phyloP scores from a whole-genome alignment of 352 stramenopile genomes.

The Phytophthora megakarya region DNA sequence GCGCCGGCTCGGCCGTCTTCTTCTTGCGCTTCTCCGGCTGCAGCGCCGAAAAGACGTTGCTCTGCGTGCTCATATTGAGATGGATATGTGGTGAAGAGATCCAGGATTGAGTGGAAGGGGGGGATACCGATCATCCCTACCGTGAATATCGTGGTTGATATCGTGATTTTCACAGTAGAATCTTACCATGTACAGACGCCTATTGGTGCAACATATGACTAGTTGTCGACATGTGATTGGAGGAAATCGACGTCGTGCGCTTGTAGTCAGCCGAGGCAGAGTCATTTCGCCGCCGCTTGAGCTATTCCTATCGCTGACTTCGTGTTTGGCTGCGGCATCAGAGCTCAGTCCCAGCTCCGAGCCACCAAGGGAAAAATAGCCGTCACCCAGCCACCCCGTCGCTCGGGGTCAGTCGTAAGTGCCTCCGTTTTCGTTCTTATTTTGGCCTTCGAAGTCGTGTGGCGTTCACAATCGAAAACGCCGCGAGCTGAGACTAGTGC shows the following conservation, averaged over 20 bases:
- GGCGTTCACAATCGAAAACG: conserved; percentile 28
- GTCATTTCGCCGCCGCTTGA: conserved; percentile 1
- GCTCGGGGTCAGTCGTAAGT: conserved; percentile 39
- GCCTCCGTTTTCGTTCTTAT: conserved; percentile 25
- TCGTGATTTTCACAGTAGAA: neutral
- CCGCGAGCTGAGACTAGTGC: conserved; percentile 22
- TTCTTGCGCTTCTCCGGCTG: conserved; percentile 77
- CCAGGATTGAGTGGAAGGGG: conserved; percentile 29
- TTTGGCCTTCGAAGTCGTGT: conserved; percentile 15
- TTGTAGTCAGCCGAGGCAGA: conserved; percentile 21
- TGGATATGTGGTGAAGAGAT: neutral
- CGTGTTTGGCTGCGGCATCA: neutral
- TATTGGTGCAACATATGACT: neutral
- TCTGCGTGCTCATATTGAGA: conserved; percentile 33
- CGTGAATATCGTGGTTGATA: neutral
- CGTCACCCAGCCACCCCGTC: conserved; percentile 31
- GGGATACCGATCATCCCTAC: conserved; percentile 14
- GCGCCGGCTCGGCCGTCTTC: conserved; percentile 40
- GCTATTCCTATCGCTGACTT: conserved; percentile 20
- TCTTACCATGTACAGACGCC: neutral
- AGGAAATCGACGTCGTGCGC: conserved; percentile 13
- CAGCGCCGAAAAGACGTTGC: conserved; percentile 55
- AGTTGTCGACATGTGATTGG: conserved; percentile 21
- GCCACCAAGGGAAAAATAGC: conserved; percentile 44
- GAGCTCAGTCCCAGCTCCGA: conserved; percentile 9